phyloP scores from a whole-genome alignment of 768 basidiomycete species.

The Rhodotorula graminis region DNA sequence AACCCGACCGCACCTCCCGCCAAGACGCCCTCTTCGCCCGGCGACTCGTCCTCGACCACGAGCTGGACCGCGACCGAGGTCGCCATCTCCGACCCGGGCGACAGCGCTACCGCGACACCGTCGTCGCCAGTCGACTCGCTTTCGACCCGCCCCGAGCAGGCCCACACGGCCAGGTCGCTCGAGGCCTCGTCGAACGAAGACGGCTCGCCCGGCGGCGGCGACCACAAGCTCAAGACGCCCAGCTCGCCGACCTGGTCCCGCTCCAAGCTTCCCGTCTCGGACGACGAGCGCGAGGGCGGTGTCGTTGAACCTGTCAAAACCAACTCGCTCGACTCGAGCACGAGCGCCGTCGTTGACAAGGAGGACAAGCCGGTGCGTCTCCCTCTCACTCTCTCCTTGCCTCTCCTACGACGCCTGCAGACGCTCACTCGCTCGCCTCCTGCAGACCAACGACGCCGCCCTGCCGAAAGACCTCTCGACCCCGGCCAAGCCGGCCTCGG shows the following conservation, averaged over 20 bases:
- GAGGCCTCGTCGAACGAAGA: not conserved
- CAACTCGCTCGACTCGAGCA: not conserved
- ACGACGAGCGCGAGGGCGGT: not conserved
- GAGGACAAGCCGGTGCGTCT: not conserved
- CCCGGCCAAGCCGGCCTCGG: not conserved
- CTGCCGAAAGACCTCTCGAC: not conserved
- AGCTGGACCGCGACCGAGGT: not conserved
- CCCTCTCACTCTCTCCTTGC: not conserved
- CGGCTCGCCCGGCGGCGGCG: not conserved
- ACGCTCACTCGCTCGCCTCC: not conserved
- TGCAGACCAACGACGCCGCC: not conserved
- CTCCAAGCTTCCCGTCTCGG: not conserved
- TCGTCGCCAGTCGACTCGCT: not conserved
- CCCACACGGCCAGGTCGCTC: not conserved
- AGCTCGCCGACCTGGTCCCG: not conserved
- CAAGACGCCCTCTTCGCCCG: not conserved
- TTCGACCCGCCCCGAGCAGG: too few species aligned
- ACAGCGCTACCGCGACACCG: not conserved
- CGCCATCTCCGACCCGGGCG: not conserved
- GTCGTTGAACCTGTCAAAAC: too few species aligned
- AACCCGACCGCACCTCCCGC: too few species aligned
- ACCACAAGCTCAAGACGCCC: not conserved
- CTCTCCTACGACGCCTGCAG: too few species aligned
- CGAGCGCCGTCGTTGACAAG: not conserved
- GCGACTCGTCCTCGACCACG: not conserved